Conservation (phyloP, 176 grass and related monocot genomes). For the Carex cristatella region DNA sequence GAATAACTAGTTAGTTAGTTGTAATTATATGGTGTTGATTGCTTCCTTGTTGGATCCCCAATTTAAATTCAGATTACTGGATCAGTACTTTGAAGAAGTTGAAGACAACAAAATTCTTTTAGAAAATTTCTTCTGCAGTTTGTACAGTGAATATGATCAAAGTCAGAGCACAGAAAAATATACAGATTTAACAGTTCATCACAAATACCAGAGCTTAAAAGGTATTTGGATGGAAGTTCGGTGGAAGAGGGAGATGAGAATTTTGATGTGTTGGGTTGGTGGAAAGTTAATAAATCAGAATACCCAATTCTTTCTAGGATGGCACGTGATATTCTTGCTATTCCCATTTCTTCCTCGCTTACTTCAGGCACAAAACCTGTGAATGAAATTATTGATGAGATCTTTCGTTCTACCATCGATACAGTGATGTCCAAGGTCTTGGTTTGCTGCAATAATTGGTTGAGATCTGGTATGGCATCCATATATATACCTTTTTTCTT, state of each 20-base stretch:
- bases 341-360: not conserved
- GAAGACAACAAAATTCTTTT: not conserved
- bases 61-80: not conserved
- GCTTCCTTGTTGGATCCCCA: conserved; percentile 1
- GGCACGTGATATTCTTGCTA: conserved; percentile 22
- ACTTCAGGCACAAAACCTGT: not conserved
- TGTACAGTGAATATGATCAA: not conserved
- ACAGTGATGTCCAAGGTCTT: not conserved
- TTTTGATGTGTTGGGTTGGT: conserved; percentile 14
- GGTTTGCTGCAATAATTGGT: conserved; percentile 10
- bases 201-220: too few relatives aligned
- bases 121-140: not conserved
- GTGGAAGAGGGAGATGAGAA: not conserved
- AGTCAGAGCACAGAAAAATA: not conserved
- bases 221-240: too few relatives aligned
- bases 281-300: not conserved
- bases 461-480: not conserved
- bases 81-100: not conserved
- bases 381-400: not conserved
- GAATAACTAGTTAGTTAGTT: not conserved
- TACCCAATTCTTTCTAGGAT: conserved; percentile 4
- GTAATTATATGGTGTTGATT: not conserved
- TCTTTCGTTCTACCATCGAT: not conserved
- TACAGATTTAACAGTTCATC: too few relatives aligned
- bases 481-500: not conserved